Conservation (phyloP, 306 rosid genomes). For the Inga laurina region DNA sequence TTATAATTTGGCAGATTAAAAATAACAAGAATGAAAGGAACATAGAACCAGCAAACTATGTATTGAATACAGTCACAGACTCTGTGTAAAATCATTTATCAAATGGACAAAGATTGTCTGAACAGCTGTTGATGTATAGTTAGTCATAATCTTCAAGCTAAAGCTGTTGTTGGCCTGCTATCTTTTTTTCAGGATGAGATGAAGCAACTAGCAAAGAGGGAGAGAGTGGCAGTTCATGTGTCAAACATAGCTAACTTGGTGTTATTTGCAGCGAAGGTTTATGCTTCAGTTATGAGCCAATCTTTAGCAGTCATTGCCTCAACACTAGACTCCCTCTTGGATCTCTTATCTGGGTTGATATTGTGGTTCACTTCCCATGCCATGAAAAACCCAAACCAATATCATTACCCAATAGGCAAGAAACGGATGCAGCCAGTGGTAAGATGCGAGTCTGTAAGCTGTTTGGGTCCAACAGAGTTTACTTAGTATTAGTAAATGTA, state of each 20-base stretch:
- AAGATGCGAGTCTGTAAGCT: conserved; percentile 11
- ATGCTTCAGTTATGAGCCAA: conserved; percentile 66
- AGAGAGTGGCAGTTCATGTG: conserved; percentile 55
- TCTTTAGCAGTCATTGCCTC: conserved; percentile 87
- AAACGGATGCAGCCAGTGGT: conserved; percentile 91
- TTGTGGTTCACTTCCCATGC: conserved; percentile 77
- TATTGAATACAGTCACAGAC: not conserved
- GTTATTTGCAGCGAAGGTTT: conserved; percentile 74
- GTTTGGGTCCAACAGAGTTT: not conserved
- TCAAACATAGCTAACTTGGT: conserved; percentile 66
- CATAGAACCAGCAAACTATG: not conserved
- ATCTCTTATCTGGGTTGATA: conserved; percentile 84
- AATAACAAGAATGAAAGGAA: not conserved
- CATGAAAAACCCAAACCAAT: conserved; percentile 72
- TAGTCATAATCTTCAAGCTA: not conserved
- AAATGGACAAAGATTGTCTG: not conserved
- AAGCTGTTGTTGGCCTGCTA: not conserved
- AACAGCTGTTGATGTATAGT: not conserved
- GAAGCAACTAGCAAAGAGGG: conserved; percentile 69
- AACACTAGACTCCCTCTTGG: conserved; percentile 81
- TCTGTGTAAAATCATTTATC: not conserved
- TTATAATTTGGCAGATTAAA: not conserved
- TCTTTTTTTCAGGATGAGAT: conserved; percentile 62
- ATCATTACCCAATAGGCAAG: conserved; percentile 84
- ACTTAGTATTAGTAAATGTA: not conserved